Evolutionary conservation across 208 protist genomes (phyloP), one percentile per base, ranked within the genome.

Genomic region (Leishmania martiniquensis): DNA sequence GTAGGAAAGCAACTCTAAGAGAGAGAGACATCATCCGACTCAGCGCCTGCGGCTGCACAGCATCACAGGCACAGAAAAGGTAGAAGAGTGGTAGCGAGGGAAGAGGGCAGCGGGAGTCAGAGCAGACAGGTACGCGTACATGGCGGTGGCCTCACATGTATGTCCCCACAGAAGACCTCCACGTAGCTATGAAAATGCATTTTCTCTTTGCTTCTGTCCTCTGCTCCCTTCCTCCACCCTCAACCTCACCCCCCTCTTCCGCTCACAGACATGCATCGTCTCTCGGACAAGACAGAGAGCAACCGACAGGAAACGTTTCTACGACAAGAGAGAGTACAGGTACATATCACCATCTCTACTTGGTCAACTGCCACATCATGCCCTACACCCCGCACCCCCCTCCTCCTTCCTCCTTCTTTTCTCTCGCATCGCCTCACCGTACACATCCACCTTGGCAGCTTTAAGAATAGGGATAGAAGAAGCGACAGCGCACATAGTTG

Each of bases 261-360:
- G n/a, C n/a, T n/a, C n/a, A n/a, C n/a, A n/a, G n/a, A n/a, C 10
- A 37, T 12, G 10, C 60, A 66, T 68, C 4, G 5, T 68, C 63
- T 47, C 63, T 32, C 34, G 6, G 5, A 47, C 37, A 68, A n/a
- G 39, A 32, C 37, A 47, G 2, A 2, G 39, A n/a, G 17, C 39
- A n/a, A 49, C 17, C 1, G 32, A 29, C 63, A 34, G 20, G 22
- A 39, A 62, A 29, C 29, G 22, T 25, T 34, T 62, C 63, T 54
- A 42, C 45, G 44, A 42, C 25, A 45, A 45, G 71, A 75, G 52
- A 59, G 34, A 45, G 20, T 39, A 75, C 25, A 60, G 39, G 20
- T 25, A 60, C 71, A 66, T n/a, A 25, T 29, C 67, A 39, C 32
- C 67, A 72, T 39, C 45, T n/a, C 67, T 72, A 7, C 17, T n/a